Percentiles rank a stretch among this genome's conserved stretches.
Conservation (phyloP, 495 filamentous ascomycete genomes). For the Penicillium macrosclerotiorum region DNA sequence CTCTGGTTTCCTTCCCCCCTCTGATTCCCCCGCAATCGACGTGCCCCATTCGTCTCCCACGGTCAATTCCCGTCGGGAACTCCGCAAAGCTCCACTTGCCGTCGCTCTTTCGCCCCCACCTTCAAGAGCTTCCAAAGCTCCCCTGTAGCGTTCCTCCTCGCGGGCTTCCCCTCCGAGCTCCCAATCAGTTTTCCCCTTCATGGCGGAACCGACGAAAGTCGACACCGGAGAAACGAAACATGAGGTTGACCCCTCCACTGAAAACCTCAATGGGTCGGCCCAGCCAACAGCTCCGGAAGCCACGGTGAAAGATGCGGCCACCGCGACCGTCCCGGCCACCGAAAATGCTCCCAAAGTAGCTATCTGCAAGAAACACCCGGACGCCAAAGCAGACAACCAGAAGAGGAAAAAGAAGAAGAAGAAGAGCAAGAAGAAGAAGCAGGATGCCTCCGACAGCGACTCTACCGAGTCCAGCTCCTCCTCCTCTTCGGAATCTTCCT, state of each 20-base stretch:
- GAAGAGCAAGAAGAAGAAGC: conserved; percentile 18
- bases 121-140: neutral
- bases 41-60: neutral
- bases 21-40: neutral
- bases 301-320: conserved; percentile 29
- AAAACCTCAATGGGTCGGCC: conserved; percentile 21
- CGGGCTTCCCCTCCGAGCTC: conserved; percentile 9
- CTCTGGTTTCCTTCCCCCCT: neutral
- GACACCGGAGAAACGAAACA: conserved; percentile 23
- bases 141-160: conserved; percentile 5
- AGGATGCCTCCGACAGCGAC: conserved; percentile 12
- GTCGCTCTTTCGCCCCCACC: no score
- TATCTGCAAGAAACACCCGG: conserved; percentile 39
- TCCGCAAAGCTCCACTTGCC: no score
- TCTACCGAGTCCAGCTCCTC: conserved; percentile 3
- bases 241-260: conserved; percentile 26
- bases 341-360: conserved; percentile 28
- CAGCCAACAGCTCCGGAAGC: conserved; percentile 13
- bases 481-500: conserved; percentile 8
- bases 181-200: conserved; percentile 23
- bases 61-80: neutral
- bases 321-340: conserved; percentile 15
- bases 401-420: conserved; percentile 30
- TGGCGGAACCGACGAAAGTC: conserved; percentile 29
- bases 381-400: conserved; percentile 23